Conservation (phyloP, 73 alveolate species). For the Paramecium caudatum region DNA sequence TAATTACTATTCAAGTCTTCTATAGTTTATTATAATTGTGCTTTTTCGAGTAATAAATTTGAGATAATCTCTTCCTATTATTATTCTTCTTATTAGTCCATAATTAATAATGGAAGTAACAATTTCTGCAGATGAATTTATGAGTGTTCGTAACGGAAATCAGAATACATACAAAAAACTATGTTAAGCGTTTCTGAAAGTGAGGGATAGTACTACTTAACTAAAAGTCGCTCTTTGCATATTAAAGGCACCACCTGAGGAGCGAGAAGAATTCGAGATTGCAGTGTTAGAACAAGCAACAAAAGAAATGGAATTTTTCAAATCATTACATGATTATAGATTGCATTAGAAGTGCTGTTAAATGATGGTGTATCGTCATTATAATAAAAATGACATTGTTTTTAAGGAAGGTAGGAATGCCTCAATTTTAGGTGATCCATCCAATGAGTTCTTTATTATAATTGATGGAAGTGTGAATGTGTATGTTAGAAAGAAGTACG, state of each 20-base stretch:
- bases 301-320: constrained; percentile 27
- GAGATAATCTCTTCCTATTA: neutral
- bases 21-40: neutral
- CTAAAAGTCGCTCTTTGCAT: constrained; percentile 19
- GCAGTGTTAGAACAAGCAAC: constrained; percentile 55
- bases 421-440: constrained; percentile 37
- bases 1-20: neutral
- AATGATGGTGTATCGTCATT: neutral
- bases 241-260: neutral
- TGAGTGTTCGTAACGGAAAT: constrained; percentile 10
- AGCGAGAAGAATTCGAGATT: constrained; percentile 42
- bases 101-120: neutral
- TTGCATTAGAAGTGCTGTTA: constrained; percentile 48
- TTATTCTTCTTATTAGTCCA: neutral
- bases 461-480: constrained; percentile 68
- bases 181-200: constrained; percentile 24
- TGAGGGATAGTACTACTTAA: neutral
- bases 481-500: neutral
- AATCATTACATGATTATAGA: neutral
- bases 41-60: neutral
- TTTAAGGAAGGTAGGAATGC: constrained; percentile 44
- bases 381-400: constrained; percentile 50
- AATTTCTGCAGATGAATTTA: constrained; percentile 30
- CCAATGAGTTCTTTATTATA: constrained; percentile 60
- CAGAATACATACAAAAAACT: constrained; percentile 12